Evolutionary conservation across 257 asterid species (phyloP), one percentile per base, ranked within the genome.

Genomic region (Przewalskia tangutica): DNA sequence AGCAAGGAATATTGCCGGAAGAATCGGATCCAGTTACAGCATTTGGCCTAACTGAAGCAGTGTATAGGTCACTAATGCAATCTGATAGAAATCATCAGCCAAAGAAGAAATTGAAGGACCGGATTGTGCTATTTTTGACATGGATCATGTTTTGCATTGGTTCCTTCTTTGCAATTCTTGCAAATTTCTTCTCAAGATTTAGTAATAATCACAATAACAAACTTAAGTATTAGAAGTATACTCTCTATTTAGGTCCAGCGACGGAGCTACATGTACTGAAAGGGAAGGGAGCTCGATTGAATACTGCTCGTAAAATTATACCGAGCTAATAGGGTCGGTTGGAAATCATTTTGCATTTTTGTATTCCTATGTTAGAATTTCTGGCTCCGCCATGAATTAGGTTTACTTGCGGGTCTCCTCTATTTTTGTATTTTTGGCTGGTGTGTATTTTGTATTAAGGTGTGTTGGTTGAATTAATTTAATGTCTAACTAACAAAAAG

Each of bases 1-100:
- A 89, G 54, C 90, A 90, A 27, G 93, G 97, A 76, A 87, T 90
- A 12, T 84, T 90, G n/a, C 91, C 90, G 0, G 94, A 88, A 12
- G 92, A 92, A 85, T 88, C 77, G 2, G 92, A 89, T 77, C 91
- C 91, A 0, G 82, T 88, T 2, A 88, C 92, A 1, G 92, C 97
- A 42, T 90, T 88, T 85, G 92, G 93, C 6, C 38, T 93, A 6
- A 86, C 89, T 1, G 96, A 92, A 88, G 93, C 92, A 0, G 87
- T 90, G 53, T 90, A 88, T 7, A 82, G 94, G 13, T 92, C 95
- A 27, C 76, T 92, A n/a, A 84, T 91, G 59, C 88, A 84, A 80
- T 84, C 94, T 8, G 97, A 92, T 70, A 81, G 97, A 77, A 85
- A 90, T 6, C 94, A 91, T 87, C 66, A 83, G 4, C 93, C 94